A percentile compares a stretch with the other conserved stretches of the same genome.
phyloP scores from a whole-genome alignment of 306 rosid species.

The Casuarina glauca region DNA sequence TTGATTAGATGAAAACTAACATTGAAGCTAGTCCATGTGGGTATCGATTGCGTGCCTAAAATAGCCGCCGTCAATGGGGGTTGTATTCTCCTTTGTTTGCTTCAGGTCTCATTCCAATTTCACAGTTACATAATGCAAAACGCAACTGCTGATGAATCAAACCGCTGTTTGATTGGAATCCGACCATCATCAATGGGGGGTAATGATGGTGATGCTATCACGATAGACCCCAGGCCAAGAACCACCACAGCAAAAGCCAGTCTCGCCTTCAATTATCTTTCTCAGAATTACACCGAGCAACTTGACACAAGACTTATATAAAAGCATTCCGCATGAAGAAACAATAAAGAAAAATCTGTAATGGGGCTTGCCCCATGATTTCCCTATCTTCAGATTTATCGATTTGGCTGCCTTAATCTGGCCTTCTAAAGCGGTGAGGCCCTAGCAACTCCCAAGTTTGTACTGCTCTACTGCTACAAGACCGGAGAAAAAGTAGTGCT shows the following conservation, averaged over 20 bases:
- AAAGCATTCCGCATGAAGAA: neutral
- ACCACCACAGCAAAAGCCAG: no score
- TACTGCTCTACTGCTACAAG: neutral
- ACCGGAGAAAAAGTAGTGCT: neutral
- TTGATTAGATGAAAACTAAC: neutral
- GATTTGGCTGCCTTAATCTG: neutral
- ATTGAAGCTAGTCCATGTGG: neutral
- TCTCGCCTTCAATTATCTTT: no score
- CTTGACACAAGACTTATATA: neutral
- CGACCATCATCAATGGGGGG: no score
- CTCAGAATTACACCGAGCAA: neutral
- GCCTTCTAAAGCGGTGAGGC: slow-evolving; percentile 3
- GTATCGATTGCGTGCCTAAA: neutral
- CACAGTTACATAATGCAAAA: no score
- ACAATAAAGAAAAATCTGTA: no score
- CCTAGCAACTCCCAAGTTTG: neutral
- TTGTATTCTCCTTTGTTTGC: no score
- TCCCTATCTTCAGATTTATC: neutral
- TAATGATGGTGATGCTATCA: no score
- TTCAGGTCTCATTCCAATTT: no score
- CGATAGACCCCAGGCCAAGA: no score
- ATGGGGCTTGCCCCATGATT: no score
- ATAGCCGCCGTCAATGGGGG: neutral
- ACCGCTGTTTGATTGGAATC: no score
- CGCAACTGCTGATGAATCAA: no score